Base-by-base conservation (phyloP, 2,329 filamentous ascomycete species). In the Fusarium brevicatenulatum region DNA sequence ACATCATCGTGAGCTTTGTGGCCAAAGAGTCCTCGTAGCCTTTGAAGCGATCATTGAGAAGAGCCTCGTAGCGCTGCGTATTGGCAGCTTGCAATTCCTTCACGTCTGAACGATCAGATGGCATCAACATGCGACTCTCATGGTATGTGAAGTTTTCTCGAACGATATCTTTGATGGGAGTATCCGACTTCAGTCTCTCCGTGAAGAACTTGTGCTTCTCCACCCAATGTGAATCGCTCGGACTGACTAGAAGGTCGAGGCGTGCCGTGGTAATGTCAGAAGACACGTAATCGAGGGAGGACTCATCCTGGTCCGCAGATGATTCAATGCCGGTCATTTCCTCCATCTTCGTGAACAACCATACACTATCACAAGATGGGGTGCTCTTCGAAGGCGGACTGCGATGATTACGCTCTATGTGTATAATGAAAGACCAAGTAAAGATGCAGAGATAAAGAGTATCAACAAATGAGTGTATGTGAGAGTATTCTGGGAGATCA, bases 1-100 rank as follows among this genome's bases (percentile, higher is more conserved):
- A 86, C 49, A 86, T 78, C 78, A 86, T 81, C 1, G 85, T 78
- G 63, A 88, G 64, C 72, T 86, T 86, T n/a, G 82, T 80, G 6
- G 79, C 78, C 21, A 85, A 63, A 3, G 78, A 77, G 9, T 77
- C 68, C 4, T 66, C 30, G 12, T 78, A 66, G 9, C 65, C 75
- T 15, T 75, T 76, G 65, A 85, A 83, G 2, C 79, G 77, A 4
- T 71, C 74, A 7, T 68, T 34, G 8, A 85, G 70, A 21, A 84
- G 72, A 1, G 65, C 37, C 7, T 72, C 34, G 70, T 81, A 85
- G 16, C 77, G 75, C 23, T 63, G 34, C 1, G 79, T 73, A 62
- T 82, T 80, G 16, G 71, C 62, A 23, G 72, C 68, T 63, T 85
- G 84, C 43, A 81, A 65, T 6, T 68, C 40, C 21, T 78, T 79